Evolutionary conservation across 2,329 filamentous ascomycete genomes (phyloP).

Genomic region (Botryotinia convoluta): DNA sequence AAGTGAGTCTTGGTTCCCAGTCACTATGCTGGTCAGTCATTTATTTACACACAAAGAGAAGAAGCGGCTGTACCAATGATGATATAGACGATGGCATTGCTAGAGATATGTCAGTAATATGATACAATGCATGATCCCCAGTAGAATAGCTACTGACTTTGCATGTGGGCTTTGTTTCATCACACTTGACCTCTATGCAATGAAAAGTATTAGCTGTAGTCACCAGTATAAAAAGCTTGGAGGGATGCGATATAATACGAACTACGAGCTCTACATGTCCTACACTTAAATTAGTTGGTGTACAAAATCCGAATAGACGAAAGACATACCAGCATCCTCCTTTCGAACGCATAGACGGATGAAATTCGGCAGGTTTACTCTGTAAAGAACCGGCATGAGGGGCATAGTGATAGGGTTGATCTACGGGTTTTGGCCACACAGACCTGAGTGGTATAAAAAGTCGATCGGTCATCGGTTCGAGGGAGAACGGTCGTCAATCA

Average conservation of each 20-base stretch:
- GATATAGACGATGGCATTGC: not conserved
- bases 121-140: not conserved
- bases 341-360: not conserved
- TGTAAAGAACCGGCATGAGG: not conserved
- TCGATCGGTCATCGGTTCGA: not conserved
- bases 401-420: not conserved
- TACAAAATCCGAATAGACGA: not conserved
- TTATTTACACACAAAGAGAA: not conserved
- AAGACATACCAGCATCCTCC: conserved; percentile 9
- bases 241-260: not conserved
- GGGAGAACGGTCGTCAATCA: not conserved
- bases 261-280: conserved; percentile 19
- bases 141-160: not conserved
- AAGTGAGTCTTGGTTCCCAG: conserved; percentile 55
- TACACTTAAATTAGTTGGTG: not conserved
- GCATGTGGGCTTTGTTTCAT: conserved; percentile 2
- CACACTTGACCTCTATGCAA: conserved; percentile 16
- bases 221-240: not conserved
- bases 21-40: conserved; percentile 41
- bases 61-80: not conserved
- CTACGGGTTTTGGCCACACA: not conserved
- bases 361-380: not conserved
- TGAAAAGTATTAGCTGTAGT: not conserved
- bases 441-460: too few species aligned
- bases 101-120: not conserved